Evolutionary conservation across 371 early-diverging fungal genomes (phyloP), one percentile per base, ranked within the genome.

Genomic region (Mucor circinelloides): DNA sequence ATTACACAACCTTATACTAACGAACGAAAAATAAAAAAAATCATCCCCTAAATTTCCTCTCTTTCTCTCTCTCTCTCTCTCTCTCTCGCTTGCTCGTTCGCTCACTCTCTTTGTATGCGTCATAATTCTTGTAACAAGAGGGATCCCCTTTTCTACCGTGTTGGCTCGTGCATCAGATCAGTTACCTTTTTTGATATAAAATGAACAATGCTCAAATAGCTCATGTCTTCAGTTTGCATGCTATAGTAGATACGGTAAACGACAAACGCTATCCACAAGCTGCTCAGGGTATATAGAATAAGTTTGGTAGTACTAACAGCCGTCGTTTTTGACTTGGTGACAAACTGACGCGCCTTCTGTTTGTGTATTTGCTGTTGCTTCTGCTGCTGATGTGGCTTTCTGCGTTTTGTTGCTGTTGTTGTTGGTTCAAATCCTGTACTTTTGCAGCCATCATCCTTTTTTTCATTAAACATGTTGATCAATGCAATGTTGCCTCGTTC

Each of bases 131-230:
- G 8, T 21, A 25, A 23, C 23, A 50, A 36, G 36, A 36, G 36
- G 36, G 1, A 23, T 50, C 50, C 50, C 50, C 21, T 3, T 50
- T 50, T 50, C 12, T 19, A 59, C 28, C 1, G 9, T 44, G 44
- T 42, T 57, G 57, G 57, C 57, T 60, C 46, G 48, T 21, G 58
- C 46, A 50, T 48, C 27, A 42, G n/a, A 36, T 25, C 17, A 40
- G 60, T 44, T 23, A 68, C 42, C 32, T 46, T 32, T 34, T 52
- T 69, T 32, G 70, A 66, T 19, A 68, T 46, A 31, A 72, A 72
- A 46, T 65, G 72, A 10, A 72, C 62, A 31, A 72, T 19, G 50
- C 72, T 72, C 21, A 72, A 32, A 31, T 62, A 21, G 27, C 36
- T 46, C 62, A 52, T 65, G 8, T 72, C 46, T 17, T 65, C 58